Conservation (phyloP, 1,139 yeast genomes). For the Nadsonia starkeyi-henricii region DNA sequence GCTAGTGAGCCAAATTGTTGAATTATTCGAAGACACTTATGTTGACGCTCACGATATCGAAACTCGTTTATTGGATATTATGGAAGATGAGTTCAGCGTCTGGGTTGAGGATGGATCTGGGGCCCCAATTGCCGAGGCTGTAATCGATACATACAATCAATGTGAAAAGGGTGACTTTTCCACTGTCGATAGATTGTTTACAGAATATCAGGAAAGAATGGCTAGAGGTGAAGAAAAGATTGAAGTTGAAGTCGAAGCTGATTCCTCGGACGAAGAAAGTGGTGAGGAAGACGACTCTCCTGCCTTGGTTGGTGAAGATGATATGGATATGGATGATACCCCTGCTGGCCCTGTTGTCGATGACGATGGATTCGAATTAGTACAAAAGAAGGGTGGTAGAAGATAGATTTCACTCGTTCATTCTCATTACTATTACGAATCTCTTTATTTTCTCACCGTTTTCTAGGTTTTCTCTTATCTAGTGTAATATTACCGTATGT, state of each 20-base stretch:
- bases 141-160: conserved; percentile 53
- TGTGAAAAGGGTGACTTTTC: conserved; percentile 40
- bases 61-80: conserved; percentile 71
- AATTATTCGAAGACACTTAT: conserved; percentile 40
- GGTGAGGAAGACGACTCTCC: conserved; percentile 29
- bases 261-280: conserved; percentile 24
- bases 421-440: neutral
- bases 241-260: conserved; percentile 33
- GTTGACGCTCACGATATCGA: conserved; percentile 64
- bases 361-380: conserved; percentile 88
- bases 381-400: conserved; percentile 36
- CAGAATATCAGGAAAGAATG: conserved; percentile 38
- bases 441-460: neutral
- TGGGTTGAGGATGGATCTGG: conserved; percentile 84
- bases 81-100: conserved; percentile 91
- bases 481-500: no score
- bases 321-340: conserved; percentile 19
- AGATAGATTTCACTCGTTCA: neutral
- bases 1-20: conserved; percentile 75
- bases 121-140: conserved; percentile 50
- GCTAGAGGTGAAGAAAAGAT: conserved; percentile 39
- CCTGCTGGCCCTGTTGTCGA: conserved; percentile 50
- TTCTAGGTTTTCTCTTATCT: no score
- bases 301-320: neutral
- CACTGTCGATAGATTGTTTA: conserved; percentile 45